These are phyloP conservation scores for Pontederia paniculata DNA, from an alignment of 176 grass and related monocot species.

Conservation along the genomic window DNA sequence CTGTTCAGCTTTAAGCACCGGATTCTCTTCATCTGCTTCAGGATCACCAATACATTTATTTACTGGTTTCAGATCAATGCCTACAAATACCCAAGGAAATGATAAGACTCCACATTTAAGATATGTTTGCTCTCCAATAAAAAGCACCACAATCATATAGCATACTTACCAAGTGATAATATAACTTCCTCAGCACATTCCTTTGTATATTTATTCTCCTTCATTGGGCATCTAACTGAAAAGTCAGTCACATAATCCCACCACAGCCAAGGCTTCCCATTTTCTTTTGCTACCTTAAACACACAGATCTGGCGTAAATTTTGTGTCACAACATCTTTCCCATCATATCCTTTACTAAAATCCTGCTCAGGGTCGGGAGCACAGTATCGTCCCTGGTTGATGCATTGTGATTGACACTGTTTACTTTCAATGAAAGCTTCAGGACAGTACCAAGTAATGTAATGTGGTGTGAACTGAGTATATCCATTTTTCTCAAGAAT, in stretches of 20 bases:
- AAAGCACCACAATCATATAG: no score
- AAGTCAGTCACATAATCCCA: conserved; percentile 98
- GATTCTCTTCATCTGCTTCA: conserved; percentile 59
- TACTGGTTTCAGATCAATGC: conserved; percentile 52
- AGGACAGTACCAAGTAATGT: conserved; percentile 93
- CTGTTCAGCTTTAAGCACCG: conserved; percentile 81
- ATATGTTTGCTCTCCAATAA: no score
- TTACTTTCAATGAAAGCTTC: conserved; percentile 61
- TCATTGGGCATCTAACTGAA: conserved; percentile 80
- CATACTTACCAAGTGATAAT: conserved; percentile 57
- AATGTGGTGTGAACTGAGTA: conserved; percentile 81
- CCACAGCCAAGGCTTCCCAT: conserved; percentile 78
- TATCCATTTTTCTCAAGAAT: conserved; percentile 74
- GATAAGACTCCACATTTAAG: no score
- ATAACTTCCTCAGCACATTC: conserved; percentile 61
- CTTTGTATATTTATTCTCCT: conserved; percentile 69
- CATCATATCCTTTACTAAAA: conserved; percentile 82
- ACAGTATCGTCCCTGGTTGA: conserved; percentile 86
- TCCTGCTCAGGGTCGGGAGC: conserved; percentile 86
- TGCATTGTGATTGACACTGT: conserved; percentile 85
- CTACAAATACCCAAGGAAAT: conserved; percentile 10
- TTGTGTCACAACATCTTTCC: conserved; percentile 67
- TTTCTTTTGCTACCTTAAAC: conserved; percentile 75
- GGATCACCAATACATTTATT: conserved; percentile 69
- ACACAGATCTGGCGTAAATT: conserved; percentile 71